Base-by-base conservation (phyloP, 2,329 filamentous ascomycete species). In the Colletotrichum tofieldiae region DNA sequence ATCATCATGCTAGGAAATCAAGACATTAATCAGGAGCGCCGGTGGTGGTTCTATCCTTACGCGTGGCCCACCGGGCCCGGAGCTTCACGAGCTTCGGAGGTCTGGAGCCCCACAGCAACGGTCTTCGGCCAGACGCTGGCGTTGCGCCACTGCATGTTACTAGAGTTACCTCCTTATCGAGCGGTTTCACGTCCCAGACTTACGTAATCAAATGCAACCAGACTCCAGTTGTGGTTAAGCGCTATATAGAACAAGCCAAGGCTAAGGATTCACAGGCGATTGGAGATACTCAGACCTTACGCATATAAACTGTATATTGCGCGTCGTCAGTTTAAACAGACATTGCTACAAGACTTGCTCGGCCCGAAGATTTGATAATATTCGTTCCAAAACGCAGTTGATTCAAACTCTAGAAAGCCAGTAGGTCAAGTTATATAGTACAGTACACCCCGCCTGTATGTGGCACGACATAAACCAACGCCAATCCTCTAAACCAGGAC, bases 351-450 rank as follows among this genome's bases (percentile, higher is more conserved):
- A 4, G 18, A 29, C n/a, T 39, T 16, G 35, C 11, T 26, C 5
- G 23, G 20, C 39, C 18, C 16, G 6, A 39, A 29, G 1, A 14
- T 26, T 20, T 26, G 8, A 8, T 5, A n/a, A 2, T 6, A 47
- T 37, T 45, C 11, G 47, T 64, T 54, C 41, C 23, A n/a, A 43
- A 20, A 29, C 8, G 39, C n/a, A 18, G 5, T 45, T 39, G 20
- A 20, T 37, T 20, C 35, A 3, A 63, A 68, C 43, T 63, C 51
- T 63, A 58, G 37, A 37, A 63, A 68, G 65, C 58, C n/a, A 37
- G 59, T 39, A 54, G 43, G 56, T 72, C 47, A 65, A 49, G 29
- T 51, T n/a, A 54, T 62, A 71, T 71, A 37, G 37, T 71, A 71
- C 71, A 71, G 26, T 49, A 69, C 37, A 43, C 32, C 41, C 56